Evolutionary conservation across 2,329 filamentous ascomycete genomes (phyloP).

Genomic region (Scortechinia acanthostroma): DNA sequence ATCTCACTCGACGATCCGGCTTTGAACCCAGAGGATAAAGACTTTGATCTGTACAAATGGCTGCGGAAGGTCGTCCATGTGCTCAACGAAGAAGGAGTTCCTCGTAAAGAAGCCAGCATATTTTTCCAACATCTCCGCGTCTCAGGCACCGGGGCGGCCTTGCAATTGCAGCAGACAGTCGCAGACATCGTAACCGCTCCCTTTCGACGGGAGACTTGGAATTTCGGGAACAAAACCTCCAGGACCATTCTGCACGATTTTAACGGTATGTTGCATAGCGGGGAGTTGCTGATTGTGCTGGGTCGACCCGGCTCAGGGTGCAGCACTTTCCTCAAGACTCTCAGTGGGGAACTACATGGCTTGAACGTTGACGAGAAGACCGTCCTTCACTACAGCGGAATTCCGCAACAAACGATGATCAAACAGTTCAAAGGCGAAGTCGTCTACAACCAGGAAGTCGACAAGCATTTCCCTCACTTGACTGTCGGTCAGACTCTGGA

Average conservation of each 20-base stretch:
- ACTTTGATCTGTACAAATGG: constrained; percentile 1
- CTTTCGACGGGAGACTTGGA: not conserved
- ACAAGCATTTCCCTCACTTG: constrained; percentile 63
- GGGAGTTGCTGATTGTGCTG: constrained; percentile 16
- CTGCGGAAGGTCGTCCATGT: not conserved
- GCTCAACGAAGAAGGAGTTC: not conserved
- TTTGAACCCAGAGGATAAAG: not conserved
- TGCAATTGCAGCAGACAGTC: not conserved
- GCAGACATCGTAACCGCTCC: not conserved
- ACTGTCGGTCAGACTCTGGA: constrained; percentile 60
- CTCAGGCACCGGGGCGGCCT: not conserved
- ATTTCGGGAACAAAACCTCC: not conserved
- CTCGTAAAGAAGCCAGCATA: not conserved
- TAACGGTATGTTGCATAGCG: not conserved
- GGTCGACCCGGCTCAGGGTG: constrained; percentile 46
- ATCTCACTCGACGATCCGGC: not conserved
- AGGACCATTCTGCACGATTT: not conserved
- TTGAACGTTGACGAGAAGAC: constrained; percentile 34
- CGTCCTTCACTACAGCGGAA: constrained; percentile 48
- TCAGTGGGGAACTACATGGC: constrained; percentile 42
- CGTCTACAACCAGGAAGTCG: constrained; percentile 63
- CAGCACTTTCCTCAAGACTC: constrained; percentile 47
- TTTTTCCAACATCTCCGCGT: not conserved
- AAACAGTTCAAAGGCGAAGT: constrained; percentile 52
- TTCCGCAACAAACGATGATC: constrained; percentile 32